Evolutionary conservation across 805 yeast species (phyloP).

Genomic region (Debaryomyces hansenii): DNA sequence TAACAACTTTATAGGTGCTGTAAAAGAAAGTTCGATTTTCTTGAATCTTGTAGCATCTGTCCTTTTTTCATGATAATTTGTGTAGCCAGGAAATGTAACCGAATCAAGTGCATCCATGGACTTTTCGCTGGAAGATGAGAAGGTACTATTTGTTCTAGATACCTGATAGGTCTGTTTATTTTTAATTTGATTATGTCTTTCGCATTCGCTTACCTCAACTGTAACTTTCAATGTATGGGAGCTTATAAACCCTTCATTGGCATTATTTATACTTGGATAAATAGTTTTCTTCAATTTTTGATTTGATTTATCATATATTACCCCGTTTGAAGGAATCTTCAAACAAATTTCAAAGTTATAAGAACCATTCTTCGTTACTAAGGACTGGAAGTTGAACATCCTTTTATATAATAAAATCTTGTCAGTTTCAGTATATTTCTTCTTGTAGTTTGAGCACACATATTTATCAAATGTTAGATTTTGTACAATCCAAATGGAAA

Average conservation of each 20-base stretch:
- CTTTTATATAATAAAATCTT: constrained; percentile 3
- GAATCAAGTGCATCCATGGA: not conserved
- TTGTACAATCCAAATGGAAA: constrained; percentile 11
- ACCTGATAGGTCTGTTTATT: not conserved
- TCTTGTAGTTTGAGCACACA: not conserved
- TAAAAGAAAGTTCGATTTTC: constrained; percentile 13
- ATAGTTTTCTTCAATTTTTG: constrained; percentile 4
- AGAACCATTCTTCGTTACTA: constrained; percentile 1
- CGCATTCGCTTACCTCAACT: constrained; percentile 11
- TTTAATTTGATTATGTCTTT: not conserved
- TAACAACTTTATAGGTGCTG: constrained; percentile 12
- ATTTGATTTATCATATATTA: not conserved
- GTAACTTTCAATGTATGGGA: constrained; percentile 9
- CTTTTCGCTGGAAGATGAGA: not conserved
- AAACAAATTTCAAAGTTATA: not conserved
- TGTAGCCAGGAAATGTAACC: constrained; percentile 3
- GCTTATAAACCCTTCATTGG: constrained; percentile 7
- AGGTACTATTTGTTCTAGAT: constrained; percentile 1
- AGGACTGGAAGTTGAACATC: not conserved
- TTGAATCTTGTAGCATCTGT: constrained; percentile 6
- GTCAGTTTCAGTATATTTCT: constrained; percentile 6
- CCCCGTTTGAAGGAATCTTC: constrained; percentile 4
- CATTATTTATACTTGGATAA: constrained; percentile 8
- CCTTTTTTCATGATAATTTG: constrained; percentile 8
- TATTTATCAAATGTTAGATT: constrained; percentile 6